phyloP scores from a whole-genome alignment of 2,329 filamentous ascomycete genomes.

The Shiraia sp. region DNA sequence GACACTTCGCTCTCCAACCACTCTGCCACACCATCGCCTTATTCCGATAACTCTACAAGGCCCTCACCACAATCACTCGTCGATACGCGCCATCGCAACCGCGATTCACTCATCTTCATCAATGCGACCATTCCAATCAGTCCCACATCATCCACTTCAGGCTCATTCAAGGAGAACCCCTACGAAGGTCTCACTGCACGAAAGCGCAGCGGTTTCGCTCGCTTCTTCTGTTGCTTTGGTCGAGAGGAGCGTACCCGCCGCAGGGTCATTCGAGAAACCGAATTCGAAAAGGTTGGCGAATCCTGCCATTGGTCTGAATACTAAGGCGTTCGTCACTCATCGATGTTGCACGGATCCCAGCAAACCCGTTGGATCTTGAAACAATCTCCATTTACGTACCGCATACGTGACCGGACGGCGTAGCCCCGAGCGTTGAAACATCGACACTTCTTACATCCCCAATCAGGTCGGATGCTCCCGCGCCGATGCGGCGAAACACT shows the following conservation, averaged over 20 bases:
- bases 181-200: conserved; percentile 34
- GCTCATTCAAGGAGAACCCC: conserved; percentile 16
- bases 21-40: conserved; percentile 14
- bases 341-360: not conserved
- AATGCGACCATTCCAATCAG: conserved; percentile 42
- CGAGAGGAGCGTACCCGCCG: conserved; percentile 35
- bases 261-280: conserved; percentile 17
- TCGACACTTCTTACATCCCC: too few relatives aligned
- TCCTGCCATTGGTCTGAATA: conserved; percentile 38
- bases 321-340: conserved; percentile 6
- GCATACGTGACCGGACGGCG: conserved; percentile 69
- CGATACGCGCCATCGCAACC: conserved; percentile 18
- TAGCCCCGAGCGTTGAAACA: conserved; percentile 47
- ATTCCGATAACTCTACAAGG: conserved; percentile 21
- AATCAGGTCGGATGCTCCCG: too few relatives aligned
- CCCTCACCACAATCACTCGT: conserved; percentile 13
- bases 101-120: conserved; percentile 36
- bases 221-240: conserved; percentile 41
- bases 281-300: conserved; percentile 39
- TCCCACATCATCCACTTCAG: conserved; percentile 24
- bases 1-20: conserved; percentile 21
- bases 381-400: conserved; percentile 58
- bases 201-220: conserved; percentile 33
- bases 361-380: not conserved
- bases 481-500: conserved; percentile 56